Evolutionary conservation across 192 early-diverging fungal genomes (phyloP).

Genomic region (Backusella sp.): DNA sequence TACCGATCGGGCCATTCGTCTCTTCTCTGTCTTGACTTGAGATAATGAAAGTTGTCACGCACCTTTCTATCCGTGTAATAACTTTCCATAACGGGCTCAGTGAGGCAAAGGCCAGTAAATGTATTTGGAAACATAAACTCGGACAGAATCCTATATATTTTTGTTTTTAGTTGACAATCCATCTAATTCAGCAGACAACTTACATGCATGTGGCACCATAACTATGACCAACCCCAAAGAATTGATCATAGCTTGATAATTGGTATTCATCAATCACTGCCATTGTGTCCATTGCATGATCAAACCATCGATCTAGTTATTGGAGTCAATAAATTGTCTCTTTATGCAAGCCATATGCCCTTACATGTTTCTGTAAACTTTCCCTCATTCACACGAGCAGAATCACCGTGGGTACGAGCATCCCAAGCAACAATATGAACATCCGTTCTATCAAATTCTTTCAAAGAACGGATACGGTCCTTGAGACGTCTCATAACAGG

Average conservation of each 20-base stretch:
- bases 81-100: conserved; percentile 14
- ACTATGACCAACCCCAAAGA: conserved; percentile 62
- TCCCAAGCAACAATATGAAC: conserved; percentile 52
- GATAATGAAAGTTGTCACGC: conserved; percentile 33
- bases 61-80: conserved; percentile 21
- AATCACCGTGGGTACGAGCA: conserved; percentile 57
- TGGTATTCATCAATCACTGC: conserved; percentile 42
- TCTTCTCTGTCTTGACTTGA: conserved; percentile 41
- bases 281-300: conserved; percentile 47
- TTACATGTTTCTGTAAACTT: neutral
- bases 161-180: neutral
- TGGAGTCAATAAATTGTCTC: neutral
- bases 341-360: too few species aligned
- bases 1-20: conserved; percentile 49
- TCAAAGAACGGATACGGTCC: conserved; percentile 14
- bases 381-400: conserved; percentile 47
- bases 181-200: too few species aligned
- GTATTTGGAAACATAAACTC: conserved; percentile 17
- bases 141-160: conserved; percentile 20
- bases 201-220: conserved; percentile 40
- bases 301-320: conserved; percentile 51
- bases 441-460: conserved; percentile 6
- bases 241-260: conserved; percentile 19
- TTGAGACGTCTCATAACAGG: conserved; percentile 44
- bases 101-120: conserved; percentile 7